Evolutionary conservation across 192 early-diverging fungal species (phyloP), one percentile per base, ranked within the genome.

Genomic region (Mycoemilia scoparia): DNA sequence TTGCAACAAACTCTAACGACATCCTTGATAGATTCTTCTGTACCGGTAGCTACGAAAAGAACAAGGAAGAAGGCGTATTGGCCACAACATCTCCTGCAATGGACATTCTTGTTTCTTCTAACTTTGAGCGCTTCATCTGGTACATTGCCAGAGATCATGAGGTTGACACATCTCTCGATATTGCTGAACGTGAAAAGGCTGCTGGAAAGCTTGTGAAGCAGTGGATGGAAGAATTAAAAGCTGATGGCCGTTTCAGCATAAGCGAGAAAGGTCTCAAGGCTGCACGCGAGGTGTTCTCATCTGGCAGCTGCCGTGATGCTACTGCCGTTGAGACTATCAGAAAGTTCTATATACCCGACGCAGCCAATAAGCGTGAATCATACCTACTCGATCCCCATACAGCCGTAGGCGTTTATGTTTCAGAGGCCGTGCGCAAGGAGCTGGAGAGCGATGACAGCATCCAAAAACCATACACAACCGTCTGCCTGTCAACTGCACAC

Each of bases 1-100:
- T 90, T 27, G 89, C 93, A n/a, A 98, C 93, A 19, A 98, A 98
- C 59, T 73, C 73, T 32, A 98, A 98, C 54, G 91, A 98, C 57
- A 98, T 98, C 39, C 59, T 98, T 9, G 71, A 95, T 48, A 78
- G 91, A 26, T 98, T 98, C 78, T 72, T 93, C 51, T 32, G 31
- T 19, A 69, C 83, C 2, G 84, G 82, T 29, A 66, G 51, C 14
- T 98, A 91, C 52, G 74, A 78, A 49, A 88, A 86, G 63, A 66
- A 70, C 31, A 63, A 58, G 15, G 57, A 48, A 21, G 54, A 64
- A 9, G 53, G 50, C 11, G 76, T 76, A 11, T 60, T 74, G 14
- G 74, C 74, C 16, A 95, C 92, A 3, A 64, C 77, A 15, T 82
- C 79, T 18, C 93, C 93, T 21, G 93, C 93, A 19, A 97, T 96